Percentiles rank a stretch among this genome's conserved stretches.
Evolutionary conservation across 2,329 filamentous ascomycete species (phyloP).

Genomic region (Gnomoniopsis sp.): DNA sequence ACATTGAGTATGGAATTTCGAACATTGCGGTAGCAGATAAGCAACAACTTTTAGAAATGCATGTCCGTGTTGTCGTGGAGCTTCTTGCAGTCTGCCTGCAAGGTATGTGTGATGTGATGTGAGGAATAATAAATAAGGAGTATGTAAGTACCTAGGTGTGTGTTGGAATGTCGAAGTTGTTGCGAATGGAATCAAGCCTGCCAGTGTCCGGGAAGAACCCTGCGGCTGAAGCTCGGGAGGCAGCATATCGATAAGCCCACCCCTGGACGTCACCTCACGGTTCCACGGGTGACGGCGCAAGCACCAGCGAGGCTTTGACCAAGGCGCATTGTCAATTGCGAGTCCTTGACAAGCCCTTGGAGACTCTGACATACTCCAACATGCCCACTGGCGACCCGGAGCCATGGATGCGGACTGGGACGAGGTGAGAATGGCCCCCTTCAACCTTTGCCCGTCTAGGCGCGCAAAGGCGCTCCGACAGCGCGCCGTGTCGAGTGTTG

Average conservation of each 20-base stretch:
- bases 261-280: neutral
- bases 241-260: constrained; percentile 9
- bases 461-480: neutral
- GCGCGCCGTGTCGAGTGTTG: neutral
- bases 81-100: no score
- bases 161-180: no score
- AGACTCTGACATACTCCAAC: constrained; percentile 3
- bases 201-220: neutral
- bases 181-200: no score
- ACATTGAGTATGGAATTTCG: neutral
- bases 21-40: no score
- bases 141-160: no score
- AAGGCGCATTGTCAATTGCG: neutral
- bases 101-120: neutral
- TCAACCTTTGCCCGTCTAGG: neutral
- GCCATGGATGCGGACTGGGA: constrained; percentile 66
- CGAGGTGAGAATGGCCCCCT: constrained; percentile 47
- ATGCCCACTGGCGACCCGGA: constrained; percentile 20
- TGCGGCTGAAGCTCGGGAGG: neutral
- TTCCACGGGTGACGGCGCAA: constrained; percentile 6
- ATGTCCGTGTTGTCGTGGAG: no score
- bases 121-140: no score
- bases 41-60: no score
- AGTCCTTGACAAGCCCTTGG: neutral
- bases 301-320: neutral